These are phyloP conservation scores for Lichtheimia corymbifera DNA, from an alignment of 371 early-diverging fungal species.

Conservation along the genomic window DNA sequence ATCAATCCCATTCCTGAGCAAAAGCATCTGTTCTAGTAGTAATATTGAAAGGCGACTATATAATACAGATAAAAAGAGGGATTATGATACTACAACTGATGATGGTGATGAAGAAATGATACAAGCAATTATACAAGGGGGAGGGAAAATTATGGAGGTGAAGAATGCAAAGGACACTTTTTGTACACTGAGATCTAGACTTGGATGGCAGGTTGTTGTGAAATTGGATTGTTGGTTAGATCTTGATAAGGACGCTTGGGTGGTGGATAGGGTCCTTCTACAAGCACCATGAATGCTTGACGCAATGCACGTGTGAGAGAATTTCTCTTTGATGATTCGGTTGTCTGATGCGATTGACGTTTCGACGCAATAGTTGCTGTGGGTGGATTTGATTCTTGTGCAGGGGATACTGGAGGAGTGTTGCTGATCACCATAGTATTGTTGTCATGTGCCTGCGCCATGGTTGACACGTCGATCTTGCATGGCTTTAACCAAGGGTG, in stretches of 20 bases:
- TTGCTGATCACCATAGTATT: background rate
- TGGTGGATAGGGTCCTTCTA: conserved; percentile 14
- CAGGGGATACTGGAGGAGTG: background rate
- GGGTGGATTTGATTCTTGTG: background rate
- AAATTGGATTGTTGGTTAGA: conserved; percentile 3
- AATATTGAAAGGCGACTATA: background rate
- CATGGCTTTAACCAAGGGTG: conserved; percentile 48
- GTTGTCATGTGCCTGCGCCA: too few species aligned
- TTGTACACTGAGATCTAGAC: background rate
- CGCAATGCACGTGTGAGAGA: background rate
- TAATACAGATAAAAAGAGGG: background rate
- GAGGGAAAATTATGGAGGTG: background rate
- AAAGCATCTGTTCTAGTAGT: conserved; percentile 25
- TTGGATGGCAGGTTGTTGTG: conserved; percentile 3
- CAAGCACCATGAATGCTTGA: background rate
- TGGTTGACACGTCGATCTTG: background rate
- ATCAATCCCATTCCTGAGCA: conserved; percentile 49
- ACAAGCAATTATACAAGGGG: background rate
- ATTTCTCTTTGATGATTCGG: too few species aligned
- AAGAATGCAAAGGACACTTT: background rate
- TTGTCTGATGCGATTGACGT: background rate
- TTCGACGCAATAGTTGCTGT: background rate
- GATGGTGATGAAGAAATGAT: background rate
- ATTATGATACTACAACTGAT: background rate
- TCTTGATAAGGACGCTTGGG: conserved; percentile 11